These are phyloP conservation scores for Jamesozyma lodderae DNA, from an alignment of 805 yeast genomes.

Conservation along the genomic window DNA sequence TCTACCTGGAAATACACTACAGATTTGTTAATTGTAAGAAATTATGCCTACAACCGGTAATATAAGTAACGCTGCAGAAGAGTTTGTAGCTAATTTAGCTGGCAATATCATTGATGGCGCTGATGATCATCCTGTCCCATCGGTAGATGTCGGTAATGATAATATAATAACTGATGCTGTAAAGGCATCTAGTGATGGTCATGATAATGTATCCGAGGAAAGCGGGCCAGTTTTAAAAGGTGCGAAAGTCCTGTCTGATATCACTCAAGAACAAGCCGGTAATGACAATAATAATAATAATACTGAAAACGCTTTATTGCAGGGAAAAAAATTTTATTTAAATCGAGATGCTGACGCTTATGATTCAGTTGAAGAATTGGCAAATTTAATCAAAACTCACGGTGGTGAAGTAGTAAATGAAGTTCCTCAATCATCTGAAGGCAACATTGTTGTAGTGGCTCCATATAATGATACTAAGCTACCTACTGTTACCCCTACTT, in stretches of 20 bases:
- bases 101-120: conserved; percentile 1
- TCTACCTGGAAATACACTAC: background rate
- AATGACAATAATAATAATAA: background rate
- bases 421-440: conserved; percentile 13
- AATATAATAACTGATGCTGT: background rate
- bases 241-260: background rate
- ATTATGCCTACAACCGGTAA: conserved; percentile 2
- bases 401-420: conserved; percentile 21
- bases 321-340: conserved; percentile 15
- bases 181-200: background rate
- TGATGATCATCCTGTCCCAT: background rate
- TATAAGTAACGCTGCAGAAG: conserved; percentile 2
- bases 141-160: background rate
- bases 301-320: conserved; percentile 2
- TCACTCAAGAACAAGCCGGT: background rate
- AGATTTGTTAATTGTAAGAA: no score
- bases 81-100: conserved; percentile 2
- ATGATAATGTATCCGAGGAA: background rate
- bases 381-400: conserved; percentile 11
- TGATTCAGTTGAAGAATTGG: conserved; percentile 17
- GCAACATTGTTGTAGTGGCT: conserved; percentile 22
- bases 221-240: no score
- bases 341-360: conserved; percentile 20
- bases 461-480: conserved; percentile 24
- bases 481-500: conserved; percentile 27